Evolutionary conservation across 495 filamentous ascomycete species (phyloP).

Genomic region (Penicillium ucsense): DNA sequence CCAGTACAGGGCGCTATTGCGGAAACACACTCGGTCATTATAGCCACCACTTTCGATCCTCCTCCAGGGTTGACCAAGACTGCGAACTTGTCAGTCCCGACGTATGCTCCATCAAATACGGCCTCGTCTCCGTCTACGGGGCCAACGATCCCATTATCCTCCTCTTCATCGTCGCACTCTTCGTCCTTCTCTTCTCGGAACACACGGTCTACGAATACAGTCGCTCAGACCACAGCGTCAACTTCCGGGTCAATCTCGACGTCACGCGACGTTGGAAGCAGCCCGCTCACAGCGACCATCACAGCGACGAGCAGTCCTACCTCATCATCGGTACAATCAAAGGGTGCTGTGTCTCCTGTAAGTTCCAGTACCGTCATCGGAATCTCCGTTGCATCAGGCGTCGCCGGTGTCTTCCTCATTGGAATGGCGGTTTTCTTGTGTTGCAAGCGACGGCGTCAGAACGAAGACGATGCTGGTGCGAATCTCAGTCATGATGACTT

Average conservation of each 20-base stretch:
- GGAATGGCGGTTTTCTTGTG: slow-evolving; percentile 27
- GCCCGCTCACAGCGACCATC: neutral
- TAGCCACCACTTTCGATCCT: slow-evolving; percentile 43
- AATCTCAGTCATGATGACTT: slow-evolving; percentile 4
- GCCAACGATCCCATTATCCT: neutral
- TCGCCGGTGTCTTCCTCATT: slow-evolving; percentile 32
- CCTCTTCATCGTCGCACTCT: too few species aligned
- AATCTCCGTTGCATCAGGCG: slow-evolving; percentile 31
- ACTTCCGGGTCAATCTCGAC: too few species aligned
- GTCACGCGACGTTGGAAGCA: too few species aligned
- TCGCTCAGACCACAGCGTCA: too few species aligned
- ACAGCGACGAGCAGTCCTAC: slow-evolving; percentile 7
- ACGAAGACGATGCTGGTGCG: slow-evolving; percentile 8
- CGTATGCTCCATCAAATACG: neutral
- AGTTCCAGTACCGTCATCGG: slow-evolving; percentile 30
- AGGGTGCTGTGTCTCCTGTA: slow-evolving; percentile 10
- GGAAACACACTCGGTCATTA: slow-evolving; percentile 51
- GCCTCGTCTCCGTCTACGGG: slow-evolving; percentile 1
- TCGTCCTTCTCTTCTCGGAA: too few species aligned
- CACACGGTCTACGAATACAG: too few species aligned
- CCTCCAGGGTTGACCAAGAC: slow-evolving; percentile 16
- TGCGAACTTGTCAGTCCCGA: too few species aligned
- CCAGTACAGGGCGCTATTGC: slow-evolving; percentile 40
- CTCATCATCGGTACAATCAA: slow-evolving; percentile 2
- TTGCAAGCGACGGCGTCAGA: slow-evolving; percentile 22